Evolutionary conservation across 83 land plant genomes (phyloP), one percentile per base, ranked within the genome.

Genomic region (Picea abies): DNA sequence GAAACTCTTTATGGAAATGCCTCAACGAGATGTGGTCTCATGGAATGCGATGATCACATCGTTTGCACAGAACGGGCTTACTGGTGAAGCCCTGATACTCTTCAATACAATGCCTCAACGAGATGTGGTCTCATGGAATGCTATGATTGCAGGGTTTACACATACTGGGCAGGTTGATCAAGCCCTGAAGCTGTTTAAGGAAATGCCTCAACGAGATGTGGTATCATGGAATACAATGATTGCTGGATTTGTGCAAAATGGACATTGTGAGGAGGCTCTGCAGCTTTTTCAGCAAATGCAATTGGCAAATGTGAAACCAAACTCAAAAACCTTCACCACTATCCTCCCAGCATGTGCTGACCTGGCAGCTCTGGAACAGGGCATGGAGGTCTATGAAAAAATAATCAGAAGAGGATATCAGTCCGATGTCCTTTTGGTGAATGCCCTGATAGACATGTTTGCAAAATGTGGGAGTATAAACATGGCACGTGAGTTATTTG

Each of bases 211-310:
- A 63, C 87, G 77, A 81, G 88, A 87, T 80, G 23, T 82, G 15
- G 91, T 86, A 67, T 90, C 93, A 4, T 83, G 94, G 95, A 93
- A 87, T 84, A 84, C 91, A 14, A 87, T 93, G 86, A 89, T 93
- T 23, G 83, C 88, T n/a, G 93, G 93, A 17, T 86, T 19, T 75
- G 86, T 87, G 47, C 88, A 91, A 76, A 82, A 47, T 37, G 95
- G 90, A 1, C 78, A 81, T 20, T 86, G 83, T 52, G 90, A 91
- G 68, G 91, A 91, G 63, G 86, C 93, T 25, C 85, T 91, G 63
- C 78, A 91, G 65, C 80, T 91, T 12, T 93, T 91, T 78, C 70
- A 79, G 58, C 84, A 83, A 72, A 91, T 93, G 95, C 63, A 76
- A 12, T 83, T 88, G 75, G 70, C 80, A 83, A 91, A 93, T 8